Percentiles rank a stretch among this genome's conserved stretches.
Evolutionary conservation across 1,284 basidiomycete species (phyloP).

Genomic region (Ganoderma lucidum): DNA sequence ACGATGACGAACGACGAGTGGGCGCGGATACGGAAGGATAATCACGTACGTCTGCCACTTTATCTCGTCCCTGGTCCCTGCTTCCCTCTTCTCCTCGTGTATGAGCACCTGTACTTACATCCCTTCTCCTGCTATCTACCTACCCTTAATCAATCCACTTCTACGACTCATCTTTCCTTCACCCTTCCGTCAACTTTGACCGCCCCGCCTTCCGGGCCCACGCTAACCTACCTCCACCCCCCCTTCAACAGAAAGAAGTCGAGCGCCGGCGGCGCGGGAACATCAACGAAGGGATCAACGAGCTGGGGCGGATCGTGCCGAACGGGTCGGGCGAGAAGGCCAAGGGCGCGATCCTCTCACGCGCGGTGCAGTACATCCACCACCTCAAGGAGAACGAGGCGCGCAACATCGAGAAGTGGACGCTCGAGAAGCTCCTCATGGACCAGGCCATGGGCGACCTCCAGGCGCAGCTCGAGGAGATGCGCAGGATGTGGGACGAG

Average conservation of each 20-base stretch:
- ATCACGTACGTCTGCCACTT: conserved; percentile 64
- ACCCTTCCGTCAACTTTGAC: background rate
- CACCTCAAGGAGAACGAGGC: conserved; percentile 91
- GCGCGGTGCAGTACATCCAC: conserved; percentile 90
- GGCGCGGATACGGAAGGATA: conserved; percentile 84
- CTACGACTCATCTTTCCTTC: background rate
- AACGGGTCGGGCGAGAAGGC: conserved; percentile 88
- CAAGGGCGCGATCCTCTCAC: conserved; percentile 87
- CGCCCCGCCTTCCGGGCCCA: background rate
- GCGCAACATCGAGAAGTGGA: conserved; percentile 93
- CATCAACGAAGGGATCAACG: conserved; percentile 96
- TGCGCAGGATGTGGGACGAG: conserved; percentile 77
- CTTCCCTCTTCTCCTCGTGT: background rate
- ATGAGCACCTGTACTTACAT: background rate
- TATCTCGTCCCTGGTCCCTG: background rate
- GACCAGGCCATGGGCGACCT: conserved; percentile 91
- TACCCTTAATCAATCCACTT: background rate
- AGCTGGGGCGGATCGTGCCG: conserved; percentile 89
- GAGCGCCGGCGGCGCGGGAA: conserved; percentile 93
- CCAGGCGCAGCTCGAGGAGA: conserved; percentile 81
- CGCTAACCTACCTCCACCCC: conserved; percentile 13
- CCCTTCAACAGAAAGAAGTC: conserved; percentile 85
- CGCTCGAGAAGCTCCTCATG: conserved; percentile 91
- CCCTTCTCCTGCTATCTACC: background rate
- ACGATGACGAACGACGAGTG: conserved; percentile 71